phyloP scores from a whole-genome alignment of 2,329 filamentous ascomycete species.

The Fusarium tanahbumbuense region DNA sequence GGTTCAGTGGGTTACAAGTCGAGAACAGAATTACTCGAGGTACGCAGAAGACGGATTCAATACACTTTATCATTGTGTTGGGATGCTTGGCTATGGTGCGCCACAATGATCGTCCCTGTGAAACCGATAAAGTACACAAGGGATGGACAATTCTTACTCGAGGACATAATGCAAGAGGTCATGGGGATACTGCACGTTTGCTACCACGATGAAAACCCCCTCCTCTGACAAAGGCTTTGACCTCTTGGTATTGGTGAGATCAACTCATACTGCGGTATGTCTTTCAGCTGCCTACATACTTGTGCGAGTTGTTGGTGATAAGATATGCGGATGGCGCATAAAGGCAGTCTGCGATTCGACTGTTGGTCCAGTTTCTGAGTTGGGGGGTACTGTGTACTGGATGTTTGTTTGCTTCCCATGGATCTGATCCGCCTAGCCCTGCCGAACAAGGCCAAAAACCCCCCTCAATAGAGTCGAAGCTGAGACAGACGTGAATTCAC shows the following conservation, averaged over 20 bases:
- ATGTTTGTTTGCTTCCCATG: constrained; percentile 32
- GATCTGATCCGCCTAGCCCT: constrained; percentile 23
- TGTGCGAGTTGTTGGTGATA: constrained; percentile 41
- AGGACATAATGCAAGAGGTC: constrained; percentile 26
- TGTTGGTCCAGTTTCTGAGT: constrained; percentile 27
- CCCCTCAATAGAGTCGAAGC: constrained; percentile 1
- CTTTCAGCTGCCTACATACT: constrained; percentile 27
- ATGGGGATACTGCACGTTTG: constrained; percentile 31
- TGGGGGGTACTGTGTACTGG: constrained; percentile 25
- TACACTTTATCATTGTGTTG: constrained; percentile 36
- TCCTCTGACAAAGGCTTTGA: constrained; percentile 17
- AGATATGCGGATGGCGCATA: constrained; percentile 34
- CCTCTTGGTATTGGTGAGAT: constrained; percentile 9
- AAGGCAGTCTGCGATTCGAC: constrained; percentile 33
- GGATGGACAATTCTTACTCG: constrained; percentile 13
- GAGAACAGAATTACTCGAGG: neutral
- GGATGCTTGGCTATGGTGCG: constrained; percentile 21
- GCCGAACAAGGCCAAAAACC: constrained; percentile 11
- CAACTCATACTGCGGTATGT: constrained; percentile 16
- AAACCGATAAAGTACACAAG: constrained; percentile 31
- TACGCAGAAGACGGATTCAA: constrained; percentile 12
- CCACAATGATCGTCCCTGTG: constrained; percentile 33
- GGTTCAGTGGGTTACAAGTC: neutral
- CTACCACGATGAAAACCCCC: constrained; percentile 26
- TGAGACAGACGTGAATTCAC: constrained; percentile 12